These are phyloP conservation scores for Tubosaeta sp. DNA, from an alignment of 768 basidiomycete species.

Conservation along the genomic window DNA sequence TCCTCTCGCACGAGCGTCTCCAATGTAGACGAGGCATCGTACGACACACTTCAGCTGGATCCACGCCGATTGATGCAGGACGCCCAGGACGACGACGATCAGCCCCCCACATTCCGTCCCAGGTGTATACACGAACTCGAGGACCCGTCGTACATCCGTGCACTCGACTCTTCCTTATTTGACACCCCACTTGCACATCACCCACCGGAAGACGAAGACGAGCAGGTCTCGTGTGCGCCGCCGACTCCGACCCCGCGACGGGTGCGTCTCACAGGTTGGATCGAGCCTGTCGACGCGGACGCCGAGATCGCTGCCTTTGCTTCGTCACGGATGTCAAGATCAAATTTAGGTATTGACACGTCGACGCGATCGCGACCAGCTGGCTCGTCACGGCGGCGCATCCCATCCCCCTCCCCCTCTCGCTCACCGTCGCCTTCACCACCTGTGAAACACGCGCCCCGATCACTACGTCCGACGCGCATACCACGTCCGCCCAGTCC, in stretches of 20 bases:
- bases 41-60: conserved; percentile 15
- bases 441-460: neutral
- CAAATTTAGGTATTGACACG: neutral
- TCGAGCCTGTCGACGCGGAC: conserved; percentile 49
- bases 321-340: conserved; percentile 12
- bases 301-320: conserved; percentile 49
- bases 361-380: neutral
- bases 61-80: conserved; percentile 28
- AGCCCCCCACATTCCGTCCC: conserved; percentile 26
- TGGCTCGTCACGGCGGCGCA: neutral
- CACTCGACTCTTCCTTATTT: neutral
- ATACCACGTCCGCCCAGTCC: neutral
- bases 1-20: conserved; percentile 24
- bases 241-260: conserved; percentile 21
- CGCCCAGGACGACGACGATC: conserved; percentile 27
- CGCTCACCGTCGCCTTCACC: neutral
- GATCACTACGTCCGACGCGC: neutral
- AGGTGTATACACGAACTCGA: conserved; percentile 57
- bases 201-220: neutral
- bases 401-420: neutral
- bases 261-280: conserved; percentile 52
- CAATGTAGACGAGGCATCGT: conserved; percentile 8
- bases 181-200: conserved; percentile 1
- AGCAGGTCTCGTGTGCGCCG: conserved; percentile 14
- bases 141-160: conserved; percentile 28